Percentiles rank a stretch among this genome's conserved stretches.
Conservation (phyloP, 345 rosid genomes). For the Euphorbia pulcherrima region DNA sequence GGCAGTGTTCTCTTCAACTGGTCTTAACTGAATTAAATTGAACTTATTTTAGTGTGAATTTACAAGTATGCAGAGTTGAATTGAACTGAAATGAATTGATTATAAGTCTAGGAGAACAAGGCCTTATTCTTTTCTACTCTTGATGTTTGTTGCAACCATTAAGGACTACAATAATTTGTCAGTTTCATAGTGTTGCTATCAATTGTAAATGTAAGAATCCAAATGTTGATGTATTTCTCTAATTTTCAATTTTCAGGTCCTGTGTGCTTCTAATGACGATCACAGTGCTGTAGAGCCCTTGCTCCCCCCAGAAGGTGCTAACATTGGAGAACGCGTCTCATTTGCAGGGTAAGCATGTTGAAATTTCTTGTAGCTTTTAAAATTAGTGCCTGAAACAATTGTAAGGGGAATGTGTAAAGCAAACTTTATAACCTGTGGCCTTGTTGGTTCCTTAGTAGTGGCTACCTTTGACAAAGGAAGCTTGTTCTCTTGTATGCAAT, state of each 20-base stretch:
- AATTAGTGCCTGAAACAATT: neutral
- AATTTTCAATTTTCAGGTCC: slow-evolving; percentile 49
- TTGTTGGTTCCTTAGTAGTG: neutral
- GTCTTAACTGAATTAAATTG: no score
- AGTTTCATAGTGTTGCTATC: no score
- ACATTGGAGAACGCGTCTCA: slow-evolving; percentile 64
- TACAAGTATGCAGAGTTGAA: no score
- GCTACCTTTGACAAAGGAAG: neutral
- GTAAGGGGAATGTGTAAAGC: neutral
- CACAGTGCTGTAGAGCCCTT: slow-evolving; percentile 76
- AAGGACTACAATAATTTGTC: no score
- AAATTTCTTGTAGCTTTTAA: neutral
- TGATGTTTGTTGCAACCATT: no score
- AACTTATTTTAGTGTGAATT: no score
- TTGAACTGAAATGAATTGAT: no score
- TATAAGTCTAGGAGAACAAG: no score
- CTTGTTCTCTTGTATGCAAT: no score
- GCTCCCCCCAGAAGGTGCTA: slow-evolving; percentile 78
- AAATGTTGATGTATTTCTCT: neutral
- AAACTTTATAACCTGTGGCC: neutral
- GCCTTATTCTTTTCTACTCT: no score
- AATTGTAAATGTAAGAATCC: no score
- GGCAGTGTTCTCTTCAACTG: no score
- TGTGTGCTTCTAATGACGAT: slow-evolving; percentile 86
- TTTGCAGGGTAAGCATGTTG: slow-evolving; percentile 62